Conservation (phyloP, 306 rosid species). For the Cucumis melo region DNA sequence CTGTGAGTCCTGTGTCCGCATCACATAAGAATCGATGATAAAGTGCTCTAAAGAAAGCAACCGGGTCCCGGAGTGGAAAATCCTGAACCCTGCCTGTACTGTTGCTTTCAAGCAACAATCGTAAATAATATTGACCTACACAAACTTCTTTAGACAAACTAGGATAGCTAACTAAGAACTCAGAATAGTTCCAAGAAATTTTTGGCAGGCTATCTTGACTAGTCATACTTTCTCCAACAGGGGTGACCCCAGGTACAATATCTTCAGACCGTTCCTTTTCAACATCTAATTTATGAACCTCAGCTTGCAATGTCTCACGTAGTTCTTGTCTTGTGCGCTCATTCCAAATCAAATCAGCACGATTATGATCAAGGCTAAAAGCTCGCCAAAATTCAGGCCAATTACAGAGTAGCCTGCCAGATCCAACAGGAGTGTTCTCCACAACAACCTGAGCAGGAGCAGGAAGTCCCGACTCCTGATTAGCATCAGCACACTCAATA, state of each 20-base stretch:
- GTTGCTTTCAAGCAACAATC: conserved; percentile 92
- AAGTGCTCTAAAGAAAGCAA: conserved; percentile 90
- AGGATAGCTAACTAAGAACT: conserved; percentile 78
- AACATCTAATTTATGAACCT: conserved; percentile 94
- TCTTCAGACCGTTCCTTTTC: conserved; percentile 99
- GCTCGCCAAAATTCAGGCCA: conserved; percentile 99
- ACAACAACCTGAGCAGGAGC: conserved; percentile 99
- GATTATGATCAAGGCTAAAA: conserved; percentile 95
- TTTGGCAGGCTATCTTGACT: conserved; percentile 68
- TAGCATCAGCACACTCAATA: conserved; percentile 41
- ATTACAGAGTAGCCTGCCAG: conserved; percentile 88
- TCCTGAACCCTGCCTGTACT: conserved; percentile 88
- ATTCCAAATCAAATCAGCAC: conserved; percentile 99
- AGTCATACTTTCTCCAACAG: conserved; percentile 30
- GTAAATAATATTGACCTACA: conserved; percentile 95
- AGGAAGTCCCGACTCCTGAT: conserved; percentile 57
- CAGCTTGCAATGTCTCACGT: conserved; percentile 89
- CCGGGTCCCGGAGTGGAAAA: conserved; percentile 93
- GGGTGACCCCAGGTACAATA: conserved; percentile 75
- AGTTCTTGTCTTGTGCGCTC: conserved; percentile 98
- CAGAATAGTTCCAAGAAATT: conserved; percentile 96
- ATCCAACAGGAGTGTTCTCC: conserved; percentile 93
- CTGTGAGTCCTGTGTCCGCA: conserved; percentile 94
- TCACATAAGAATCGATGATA: conserved; percentile 93
- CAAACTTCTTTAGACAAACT: conserved; percentile 99